phyloP scores from a whole-genome alignment of 2,329 filamentous ascomycete genomes.

The Cercospora nicotianae region DNA sequence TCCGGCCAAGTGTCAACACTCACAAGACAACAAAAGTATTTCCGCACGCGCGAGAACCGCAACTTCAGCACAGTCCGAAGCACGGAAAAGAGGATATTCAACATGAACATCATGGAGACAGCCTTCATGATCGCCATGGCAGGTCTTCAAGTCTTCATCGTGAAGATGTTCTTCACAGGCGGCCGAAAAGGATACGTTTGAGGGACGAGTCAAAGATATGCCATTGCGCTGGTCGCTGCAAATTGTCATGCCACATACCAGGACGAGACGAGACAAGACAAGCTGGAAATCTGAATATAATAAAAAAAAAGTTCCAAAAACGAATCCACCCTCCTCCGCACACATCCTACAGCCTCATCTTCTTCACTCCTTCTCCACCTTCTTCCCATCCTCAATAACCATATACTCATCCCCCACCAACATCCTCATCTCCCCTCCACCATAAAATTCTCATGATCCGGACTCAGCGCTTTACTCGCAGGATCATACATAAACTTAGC shows the following conservation, averaged over 20 bases:
- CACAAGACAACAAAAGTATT: conserved; percentile 97
- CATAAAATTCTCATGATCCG: conserved; percentile 41
- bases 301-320: background rate
- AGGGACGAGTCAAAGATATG: background rate
- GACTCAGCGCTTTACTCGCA: conserved; percentile 43
- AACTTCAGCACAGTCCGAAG: conserved; percentile 98
- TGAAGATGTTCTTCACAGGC: conserved; percentile 97
- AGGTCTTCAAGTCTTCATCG: conserved; percentile 92
- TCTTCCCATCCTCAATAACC: conserved; percentile 25
- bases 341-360: background rate
- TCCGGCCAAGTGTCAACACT: conserved; percentile 92
- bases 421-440: conserved; percentile 45
- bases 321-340: background rate
- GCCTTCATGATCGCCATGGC: conserved; percentile 93
- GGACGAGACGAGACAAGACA: conserved; percentile 4
- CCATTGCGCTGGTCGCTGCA: conserved; percentile 18
- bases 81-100: conserved; percentile 93
- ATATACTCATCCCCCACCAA: conserved; percentile 49
- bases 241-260: conserved; percentile 1
- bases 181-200: conserved; percentile 59
- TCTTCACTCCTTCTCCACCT: conserved; percentile 3
- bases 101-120: conserved; percentile 93
- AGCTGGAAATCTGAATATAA: background rate
- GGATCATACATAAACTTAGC: conserved; percentile 51
- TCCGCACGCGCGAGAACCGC: conserved; percentile 96